These are phyloP conservation scores for Plectosphaerella plurivora DNA, from an alignment of 2,329 filamentous ascomycete species.

Conservation along the genomic window DNA sequence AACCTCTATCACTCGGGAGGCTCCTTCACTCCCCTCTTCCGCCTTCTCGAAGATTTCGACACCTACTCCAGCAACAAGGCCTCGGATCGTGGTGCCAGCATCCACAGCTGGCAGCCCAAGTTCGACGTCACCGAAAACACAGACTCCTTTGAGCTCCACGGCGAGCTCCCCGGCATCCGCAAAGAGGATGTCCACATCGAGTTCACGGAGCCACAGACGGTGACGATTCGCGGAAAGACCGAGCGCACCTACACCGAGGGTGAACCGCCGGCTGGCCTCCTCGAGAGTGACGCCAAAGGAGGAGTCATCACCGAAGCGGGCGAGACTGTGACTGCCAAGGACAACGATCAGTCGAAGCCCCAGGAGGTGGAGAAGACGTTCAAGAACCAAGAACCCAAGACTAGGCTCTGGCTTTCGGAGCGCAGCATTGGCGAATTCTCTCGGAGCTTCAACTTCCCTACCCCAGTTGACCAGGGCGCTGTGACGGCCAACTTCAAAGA, in stretches of 20 bases:
- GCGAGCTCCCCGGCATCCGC: slow-evolving; percentile 71
- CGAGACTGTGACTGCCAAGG: slow-evolving; percentile 11
- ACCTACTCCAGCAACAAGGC: slow-evolving; percentile 38
- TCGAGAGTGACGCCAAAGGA: slow-evolving; percentile 35
- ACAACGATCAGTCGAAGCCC: not conserved
- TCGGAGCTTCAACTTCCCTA: slow-evolving; percentile 63
- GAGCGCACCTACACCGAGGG: slow-evolving; percentile 60
- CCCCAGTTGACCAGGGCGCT: slow-evolving; percentile 54
- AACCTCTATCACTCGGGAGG: slow-evolving; percentile 44
- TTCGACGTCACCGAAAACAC: slow-evolving; percentile 74
- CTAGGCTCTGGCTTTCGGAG: slow-evolving; percentile 68
- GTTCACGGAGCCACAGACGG: slow-evolving; percentile 71
- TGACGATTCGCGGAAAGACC: slow-evolving; percentile 64
- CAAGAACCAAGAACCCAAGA: slow-evolving; percentile 27
- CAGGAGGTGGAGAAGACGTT: not conserved
- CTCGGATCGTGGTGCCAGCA: slow-evolving; percentile 11
- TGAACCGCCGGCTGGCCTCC: slow-evolving; percentile 41
- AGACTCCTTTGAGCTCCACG: slow-evolving; percentile 69
- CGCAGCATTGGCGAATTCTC: slow-evolving; percentile 63
- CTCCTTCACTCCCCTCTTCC: slow-evolving; percentile 58
- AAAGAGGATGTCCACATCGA: slow-evolving; percentile 74
- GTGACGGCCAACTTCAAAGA: slow-evolving; percentile 61
- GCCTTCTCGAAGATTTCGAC: slow-evolving; percentile 61
- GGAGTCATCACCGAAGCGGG: slow-evolving; percentile 33
- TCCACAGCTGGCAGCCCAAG: slow-evolving; percentile 64